Evolutionary conservation across 768 basidiomycete species (phyloP), one percentile per base, ranked within the genome.

Genomic region (Imleria badia): DNA sequence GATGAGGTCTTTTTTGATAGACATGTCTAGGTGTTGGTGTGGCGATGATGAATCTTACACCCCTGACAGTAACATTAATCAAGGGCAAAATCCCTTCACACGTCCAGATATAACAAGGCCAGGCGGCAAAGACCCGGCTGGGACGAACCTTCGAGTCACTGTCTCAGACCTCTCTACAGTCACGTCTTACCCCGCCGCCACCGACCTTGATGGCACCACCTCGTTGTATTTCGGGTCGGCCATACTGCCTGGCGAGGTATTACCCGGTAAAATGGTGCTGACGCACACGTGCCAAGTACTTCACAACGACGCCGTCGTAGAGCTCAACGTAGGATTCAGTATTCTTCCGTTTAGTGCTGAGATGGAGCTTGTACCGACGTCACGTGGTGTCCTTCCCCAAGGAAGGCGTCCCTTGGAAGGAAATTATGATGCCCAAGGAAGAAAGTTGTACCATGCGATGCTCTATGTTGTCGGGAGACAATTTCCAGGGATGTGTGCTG

Each of bases 401-500:
- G 48, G 48, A 39, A 50, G 54, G 23, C 54, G 44, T 34, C 48
- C 54, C 26, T 43, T 55, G 3, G 45, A 41, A 38, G 55, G 55
- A 22, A 48, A 52, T 19, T 36, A 43, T 22, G 55, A 56, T 31
- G 45, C 15, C 1, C 45, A 52, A 22, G 55, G 55, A 19, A 56
- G 51, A 26, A 47, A 30, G 17, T 20, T 56, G 35, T 52, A 47
- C 40, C 55, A 52, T 23, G 55, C 50, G 6, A 52, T 56, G 34
- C 49, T 52, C 14, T 44, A 56, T 30, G 45, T 38, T 5, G 50
- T 56, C 13, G 55, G 55, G 15, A 56, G 55, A 43, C 45, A 43
- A 22, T 47, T 56, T 43, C 55, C 50, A 10, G 55, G 45, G 23
- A 48, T 48, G 55, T 56, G 55, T 11, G 55, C 45, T 5, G 55